Percentiles rank a stretch among this genome's conserved stretches.
These are phyloP conservation scores for Trypanosoma cruzi DNA, from an alignment of 208 protist genomes.

Conservation along the genomic window DNA sequence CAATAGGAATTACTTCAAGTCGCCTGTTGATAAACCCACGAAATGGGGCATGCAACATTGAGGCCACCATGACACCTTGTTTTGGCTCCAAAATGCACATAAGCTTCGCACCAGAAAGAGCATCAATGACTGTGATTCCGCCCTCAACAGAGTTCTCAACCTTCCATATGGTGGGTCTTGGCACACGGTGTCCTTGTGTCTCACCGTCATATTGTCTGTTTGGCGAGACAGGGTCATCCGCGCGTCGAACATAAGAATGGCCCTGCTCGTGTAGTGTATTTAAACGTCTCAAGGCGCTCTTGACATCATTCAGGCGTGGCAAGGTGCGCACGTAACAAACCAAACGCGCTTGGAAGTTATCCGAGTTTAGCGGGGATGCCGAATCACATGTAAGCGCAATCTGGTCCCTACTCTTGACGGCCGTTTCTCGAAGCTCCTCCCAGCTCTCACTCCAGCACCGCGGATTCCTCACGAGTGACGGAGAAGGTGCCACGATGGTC, in stretches of 20 bases:
- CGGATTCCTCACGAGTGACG: conserved; percentile 6
- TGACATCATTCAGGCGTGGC: conserved; percentile 59
- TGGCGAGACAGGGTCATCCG: background rate
- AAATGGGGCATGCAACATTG: conserved; percentile 82
- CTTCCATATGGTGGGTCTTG: conserved; percentile 50
- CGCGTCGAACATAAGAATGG: background rate
- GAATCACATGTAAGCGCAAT: conserved; percentile 48
- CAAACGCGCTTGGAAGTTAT: conserved; percentile 36
- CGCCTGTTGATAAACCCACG: conserved; percentile 72
- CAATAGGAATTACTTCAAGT: conserved; percentile 64
- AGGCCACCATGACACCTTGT: conserved; percentile 55
- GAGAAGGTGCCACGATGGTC: background rate
- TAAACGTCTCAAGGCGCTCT: conserved; percentile 37
- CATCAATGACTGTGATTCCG: conserved; percentile 56
- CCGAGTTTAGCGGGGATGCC: conserved; percentile 45
- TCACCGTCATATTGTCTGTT: conserved; percentile 12
- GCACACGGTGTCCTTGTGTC: conserved; percentile 30
- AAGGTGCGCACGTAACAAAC: conserved; percentile 67
- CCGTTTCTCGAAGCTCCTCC: conserved; percentile 18
- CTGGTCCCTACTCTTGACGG: conserved; percentile 32
- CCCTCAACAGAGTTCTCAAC: conserved; percentile 54
- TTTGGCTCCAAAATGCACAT: conserved; percentile 74
- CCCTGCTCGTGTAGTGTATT: background rate
- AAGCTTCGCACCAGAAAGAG: conserved; percentile 44
- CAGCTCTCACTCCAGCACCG: conserved; percentile 11